These are phyloP conservation scores for Trichoderma erinaceum DNA, from an alignment of 495 filamentous ascomycete species.

Conservation along the genomic window DNA sequence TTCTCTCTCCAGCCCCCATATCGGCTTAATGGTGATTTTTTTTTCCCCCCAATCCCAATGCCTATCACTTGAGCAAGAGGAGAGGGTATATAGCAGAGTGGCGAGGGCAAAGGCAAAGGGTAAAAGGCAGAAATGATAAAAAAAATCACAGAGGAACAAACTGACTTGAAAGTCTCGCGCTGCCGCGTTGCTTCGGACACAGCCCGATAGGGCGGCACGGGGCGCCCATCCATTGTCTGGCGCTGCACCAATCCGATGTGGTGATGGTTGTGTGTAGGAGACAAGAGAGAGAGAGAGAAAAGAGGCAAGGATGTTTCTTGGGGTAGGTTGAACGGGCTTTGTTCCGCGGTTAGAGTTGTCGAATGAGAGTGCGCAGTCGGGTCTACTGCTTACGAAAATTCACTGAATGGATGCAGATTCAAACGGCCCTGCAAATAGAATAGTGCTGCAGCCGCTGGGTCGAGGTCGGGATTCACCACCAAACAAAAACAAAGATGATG, in stretches of 20 bases:
- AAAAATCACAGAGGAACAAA: slow-evolving; percentile 11
- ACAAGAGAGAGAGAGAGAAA: neutral
- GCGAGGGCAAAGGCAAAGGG: too few species aligned
- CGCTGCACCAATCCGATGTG: neutral
- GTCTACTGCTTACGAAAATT: neutral
- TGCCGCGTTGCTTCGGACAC: slow-evolving; percentile 27
- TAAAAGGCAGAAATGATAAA: neutral
- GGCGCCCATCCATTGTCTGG: slow-evolving; percentile 14
- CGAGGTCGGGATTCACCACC: neutral
- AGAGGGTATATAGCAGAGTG: too few species aligned
- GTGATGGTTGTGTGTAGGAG: neutral
- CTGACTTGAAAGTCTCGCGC: slow-evolving; percentile 30
- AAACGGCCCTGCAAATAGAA: neutral
- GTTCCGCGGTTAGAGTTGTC: neutral
- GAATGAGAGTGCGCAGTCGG: neutral
- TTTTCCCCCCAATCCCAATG: neutral
- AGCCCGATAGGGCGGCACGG: slow-evolving; percentile 7
- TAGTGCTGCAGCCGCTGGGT: neutral
- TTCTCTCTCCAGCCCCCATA: neutral
- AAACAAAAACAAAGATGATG: neutral
- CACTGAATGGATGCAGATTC: neutral
- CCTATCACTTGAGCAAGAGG: neutral
- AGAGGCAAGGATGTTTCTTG: neutral
- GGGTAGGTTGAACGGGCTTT: neutral
- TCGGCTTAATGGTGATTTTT: neutral